Evolutionary conservation across 805 yeast genomes (phyloP).

Genomic region (Hanseniaspora osmophila): DNA sequence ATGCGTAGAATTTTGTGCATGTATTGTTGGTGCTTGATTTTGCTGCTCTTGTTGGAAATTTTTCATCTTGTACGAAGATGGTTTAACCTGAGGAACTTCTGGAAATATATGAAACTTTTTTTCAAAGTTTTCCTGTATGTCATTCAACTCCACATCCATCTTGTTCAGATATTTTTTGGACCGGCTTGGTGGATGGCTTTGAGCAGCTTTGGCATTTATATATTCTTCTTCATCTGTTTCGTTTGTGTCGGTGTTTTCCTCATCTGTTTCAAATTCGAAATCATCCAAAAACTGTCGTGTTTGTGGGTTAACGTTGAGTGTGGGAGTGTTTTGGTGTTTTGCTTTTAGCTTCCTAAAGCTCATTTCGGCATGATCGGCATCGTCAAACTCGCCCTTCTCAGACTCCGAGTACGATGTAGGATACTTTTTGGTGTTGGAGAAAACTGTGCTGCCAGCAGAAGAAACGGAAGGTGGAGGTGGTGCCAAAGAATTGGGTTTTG

Average conservation of each 20-base stretch:
- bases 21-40: not conserved
- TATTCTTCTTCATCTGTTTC: not conserved
- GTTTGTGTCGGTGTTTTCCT: not conserved
- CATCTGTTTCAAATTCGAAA: not conserved
- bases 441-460: not conserved
- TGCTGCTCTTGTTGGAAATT: not conserved
- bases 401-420: not conserved
- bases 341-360: not conserved
- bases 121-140: constrained; percentile 3
- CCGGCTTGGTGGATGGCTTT: not conserved
- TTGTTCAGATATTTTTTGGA: not conserved
- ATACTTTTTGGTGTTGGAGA: not conserved
- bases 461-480: not conserved
- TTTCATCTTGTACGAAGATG: constrained; percentile 1
- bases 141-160: not conserved
- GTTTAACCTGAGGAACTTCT: not conserved
- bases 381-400: not conserved
- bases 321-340: not conserved
- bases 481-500: not conserved
- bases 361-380: not conserved
- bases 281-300: not conserved
- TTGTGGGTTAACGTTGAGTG: not conserved
- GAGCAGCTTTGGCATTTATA: not conserved
- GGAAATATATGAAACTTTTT: not conserved
- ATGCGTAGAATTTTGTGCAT: not conserved